Base-by-base conservation (phyloP, 352 stramenopile genomes). In the Phytophthora meadii region DNA sequence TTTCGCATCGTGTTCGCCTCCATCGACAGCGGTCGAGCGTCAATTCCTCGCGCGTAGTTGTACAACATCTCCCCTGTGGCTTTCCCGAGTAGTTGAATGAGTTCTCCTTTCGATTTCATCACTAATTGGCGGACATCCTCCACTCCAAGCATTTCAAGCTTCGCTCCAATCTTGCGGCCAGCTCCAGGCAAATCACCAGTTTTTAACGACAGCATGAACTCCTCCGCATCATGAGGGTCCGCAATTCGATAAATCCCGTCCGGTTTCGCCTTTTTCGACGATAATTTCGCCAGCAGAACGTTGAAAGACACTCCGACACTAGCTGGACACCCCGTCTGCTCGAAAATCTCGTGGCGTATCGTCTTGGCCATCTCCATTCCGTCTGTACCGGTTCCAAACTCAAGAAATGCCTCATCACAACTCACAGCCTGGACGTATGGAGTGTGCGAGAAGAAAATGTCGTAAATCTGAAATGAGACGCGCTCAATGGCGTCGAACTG, bases 381-480 rank as follows among this genome's bases (percentile, higher is more conserved):
- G 54, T 93, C 69, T 1, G 79, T 84, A 50, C 74, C 75, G 27
- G 68, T 67, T 4, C 63, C 78, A 72, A 93, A 90, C 72, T 99
- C 94, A 24, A 99, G 68, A 57, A 97, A 98, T 0, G 92, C 89
- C 85, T 99, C 97, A 69, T 99, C 97, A 63, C 96, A 99, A 34
- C 93, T 98, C 17, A 99, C 90, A n/a, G 92, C 83, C 75, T 99
- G 93, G 12, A 98, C 92, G 19, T 88, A 87, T 0, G 88, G 89
- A 7, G 92, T 96, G 37, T 87, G 82, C 1, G 80, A 79, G 59
- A 97, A 95, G 63, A 92, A 96, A 62, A 97, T 97, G 56, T 90
- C 72, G 74, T 98, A 98, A 41, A 99, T 94, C 68, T 97, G 84
- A 30, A 92, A 89, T 15, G 94, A 98, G 10, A 98, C 89, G 41